These are phyloP conservation scores for Nigrospora oryzae DNA, from an alignment of 2,329 filamentous ascomycete genomes.

Conservation along the genomic window DNA sequence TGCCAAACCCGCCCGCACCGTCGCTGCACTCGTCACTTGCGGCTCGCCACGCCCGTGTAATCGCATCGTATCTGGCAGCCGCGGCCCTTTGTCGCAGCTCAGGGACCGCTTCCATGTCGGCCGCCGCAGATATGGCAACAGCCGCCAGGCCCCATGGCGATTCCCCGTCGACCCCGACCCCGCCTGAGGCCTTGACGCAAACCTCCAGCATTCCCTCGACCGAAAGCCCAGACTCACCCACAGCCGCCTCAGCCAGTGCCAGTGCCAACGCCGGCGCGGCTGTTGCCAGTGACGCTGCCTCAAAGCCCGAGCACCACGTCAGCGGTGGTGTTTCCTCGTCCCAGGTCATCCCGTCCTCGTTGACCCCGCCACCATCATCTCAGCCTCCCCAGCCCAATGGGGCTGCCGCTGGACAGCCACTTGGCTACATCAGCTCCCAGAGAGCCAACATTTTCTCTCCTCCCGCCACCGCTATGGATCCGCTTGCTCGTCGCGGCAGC, in stretches of 20 bases:
- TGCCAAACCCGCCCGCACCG: too few relatives aligned
- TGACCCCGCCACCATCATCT: constrained; percentile 49
- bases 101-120: neutral
- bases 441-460: constrained; percentile 43
- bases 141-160: constrained; percentile 8
- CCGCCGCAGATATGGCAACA: neutral
- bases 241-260: constrained; percentile 24
- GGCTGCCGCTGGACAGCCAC: constrained; percentile 14
- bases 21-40: too few relatives aligned
- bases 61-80: too few relatives aligned
- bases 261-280: too few relatives aligned
- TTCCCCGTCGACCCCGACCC: constrained; percentile 20
- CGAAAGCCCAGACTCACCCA: constrained; percentile 44
- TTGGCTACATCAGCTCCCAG: constrained; percentile 30
- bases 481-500: constrained; percentile 16
- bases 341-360: constrained; percentile 45
- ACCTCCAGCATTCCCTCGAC: constrained; percentile 45
- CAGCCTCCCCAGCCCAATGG: constrained; percentile 29
- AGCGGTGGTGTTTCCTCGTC: constrained; percentile 15
- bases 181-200: constrained; percentile 32
- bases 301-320: constrained; percentile 32
- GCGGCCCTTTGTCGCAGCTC: too few relatives aligned
- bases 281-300: constrained; percentile 25
- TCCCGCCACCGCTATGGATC: constrained; percentile 36
- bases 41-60: too few relatives aligned